Base-by-base conservation (phyloP, 768 basidiomycete genomes). In the Phanerodontia chrysosporium region DNA sequence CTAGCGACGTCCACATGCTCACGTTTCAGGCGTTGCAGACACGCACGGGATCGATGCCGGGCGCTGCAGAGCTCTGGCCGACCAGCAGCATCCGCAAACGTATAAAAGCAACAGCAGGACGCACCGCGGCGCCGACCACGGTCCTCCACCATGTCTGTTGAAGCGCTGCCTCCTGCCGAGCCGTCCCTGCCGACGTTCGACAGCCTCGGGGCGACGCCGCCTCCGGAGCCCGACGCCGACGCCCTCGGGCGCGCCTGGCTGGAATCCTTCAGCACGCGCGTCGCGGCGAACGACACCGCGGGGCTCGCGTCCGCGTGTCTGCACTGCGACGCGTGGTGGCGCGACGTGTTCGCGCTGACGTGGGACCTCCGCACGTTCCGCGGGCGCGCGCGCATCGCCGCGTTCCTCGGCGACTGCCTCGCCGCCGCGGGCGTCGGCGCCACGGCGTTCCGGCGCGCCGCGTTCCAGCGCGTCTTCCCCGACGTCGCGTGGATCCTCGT, bases 401-500 rank as follows among this genome's bases (percentile, higher is more conserved):
- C 61, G 13, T 71, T 79, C 60, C 67, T 80, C 42, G 59, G 59
- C 0, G 75, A 76, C 32, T 76, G 75, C 36, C 71, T 81, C 32
- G 48, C 67, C n/a, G 70, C 66, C 1, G 59, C 73, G 21, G 64
- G 55, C 46, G 69, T 60, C 30, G 64, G 72, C n/a, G 65, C 32
- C 2, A 45, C 82, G n/a, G 67, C 75, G 51, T 72, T 67, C 16
- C 79, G 78, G 2, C 45, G 51, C 21, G 66, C 62, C 12, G 54
- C 49, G 32, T 48, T 64, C 55, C 62, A 66, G 45, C 60, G 36
- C 27, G 63, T 61, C 9, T 78, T 74, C 57, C 76, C 82, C 0
- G 84, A 82, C 62, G 58, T 89, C 4, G 76, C 74, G 0, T 89
- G 85, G 81, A 68, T 89, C 44, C 78, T 80, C 27, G 70, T 78